Base-by-base conservation (phyloP, 208 protist species). In the Crithidia bombi region DNA sequence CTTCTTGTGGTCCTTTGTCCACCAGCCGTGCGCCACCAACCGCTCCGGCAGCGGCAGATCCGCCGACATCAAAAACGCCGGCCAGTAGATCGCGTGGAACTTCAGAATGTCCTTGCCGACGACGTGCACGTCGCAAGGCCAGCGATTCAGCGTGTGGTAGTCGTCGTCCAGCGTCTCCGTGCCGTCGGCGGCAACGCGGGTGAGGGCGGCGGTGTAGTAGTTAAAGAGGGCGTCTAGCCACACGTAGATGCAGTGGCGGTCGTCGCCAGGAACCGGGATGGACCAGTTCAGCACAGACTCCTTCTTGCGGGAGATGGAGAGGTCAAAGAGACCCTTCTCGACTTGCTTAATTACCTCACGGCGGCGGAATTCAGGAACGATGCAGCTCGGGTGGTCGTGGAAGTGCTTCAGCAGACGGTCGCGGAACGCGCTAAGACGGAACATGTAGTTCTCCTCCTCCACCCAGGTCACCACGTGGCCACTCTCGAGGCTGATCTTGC, bases 51-150 rank as follows among this genome's bases (percentile, higher is more conserved):
- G 79, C n/a, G 82, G 85, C 35, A 99, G 73, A 17, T 89, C 97
- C 1, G 95, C 93, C 15, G 93, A 97, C 64, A 99, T 84, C 35
- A 99, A 79, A 58, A 99, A 99, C 7, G 97, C 95, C 1, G 98
- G 98, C 99, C 99, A 99, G 79, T 99, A 99, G 59, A 99, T 92
- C 43, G 93, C 86, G 79, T 99, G 99, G 78, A 99, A 99, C 71
- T 98, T 96, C 21, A 99, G 71, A 69, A 99, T 99, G 78, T 99
- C 99, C 82, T 99, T 99, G 19, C 99, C 99, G 26, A 99, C 90
- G 0, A 98, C 78, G 75, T 99, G 97, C 59, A 89, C 66, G 75
- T 96, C 91, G 59, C 90, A 78, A 44, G 89, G 92, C 87, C 90
- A 97, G 36, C 86, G 78, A 25, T 82, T 57, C 36, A 93, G 72